Evolutionary conservation across 2,329 filamentous ascomycete genomes (phyloP).

Genomic region (Colletotrichum sp.): DNA sequence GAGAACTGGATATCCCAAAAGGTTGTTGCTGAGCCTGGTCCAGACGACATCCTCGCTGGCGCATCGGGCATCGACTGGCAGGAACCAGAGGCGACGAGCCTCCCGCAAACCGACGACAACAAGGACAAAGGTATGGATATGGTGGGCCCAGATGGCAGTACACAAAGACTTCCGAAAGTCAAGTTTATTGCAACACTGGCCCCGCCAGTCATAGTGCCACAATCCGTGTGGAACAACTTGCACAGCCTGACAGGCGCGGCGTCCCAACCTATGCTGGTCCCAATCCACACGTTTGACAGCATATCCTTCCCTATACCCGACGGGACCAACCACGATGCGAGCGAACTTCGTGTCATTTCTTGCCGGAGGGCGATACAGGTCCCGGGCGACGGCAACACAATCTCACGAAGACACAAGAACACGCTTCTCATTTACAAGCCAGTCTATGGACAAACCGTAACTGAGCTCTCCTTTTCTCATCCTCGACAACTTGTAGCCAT

Average conservation of each 20-base stretch:
- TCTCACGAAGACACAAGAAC: slow-evolving; percentile 55
- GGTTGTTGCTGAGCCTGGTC: slow-evolving; percentile 57
- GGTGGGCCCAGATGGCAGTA: slow-evolving; percentile 49
- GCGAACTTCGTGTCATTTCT: slow-evolving; percentile 61
- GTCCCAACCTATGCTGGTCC: slow-evolving; percentile 40
- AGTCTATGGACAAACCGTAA: slow-evolving; percentile 72
- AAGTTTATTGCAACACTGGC: slow-evolving; percentile 78
- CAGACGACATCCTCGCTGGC: slow-evolving; percentile 43
- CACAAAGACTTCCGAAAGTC: slow-evolving; percentile 68
- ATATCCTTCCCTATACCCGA: slow-evolving; percentile 60
- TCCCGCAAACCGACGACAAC: slow-evolving; percentile 51
- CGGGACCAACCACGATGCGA: slow-evolving; percentile 57
- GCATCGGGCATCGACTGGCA: slow-evolving; percentile 67
- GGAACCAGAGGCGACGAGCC: slow-evolving; percentile 70
- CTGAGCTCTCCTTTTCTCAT: slow-evolving; percentile 77
- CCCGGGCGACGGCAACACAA: slow-evolving; percentile 34
- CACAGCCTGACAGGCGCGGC: slow-evolving; percentile 60
- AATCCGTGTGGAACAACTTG: slow-evolving; percentile 66
- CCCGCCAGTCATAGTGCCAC: slow-evolving; percentile 74
- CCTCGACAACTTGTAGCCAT: slow-evolving; percentile 77
- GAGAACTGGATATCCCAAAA: slow-evolving; percentile 75
- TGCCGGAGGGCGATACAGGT: slow-evolving; percentile 53
- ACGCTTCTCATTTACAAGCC: slow-evolving; percentile 74
- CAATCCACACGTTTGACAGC: slow-evolving; percentile 59
- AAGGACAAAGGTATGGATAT: slow-evolving; percentile 58